Conservation (phyloP, 225 moss, liverwort and hornwort species). For the Asterella californica region DNA sequence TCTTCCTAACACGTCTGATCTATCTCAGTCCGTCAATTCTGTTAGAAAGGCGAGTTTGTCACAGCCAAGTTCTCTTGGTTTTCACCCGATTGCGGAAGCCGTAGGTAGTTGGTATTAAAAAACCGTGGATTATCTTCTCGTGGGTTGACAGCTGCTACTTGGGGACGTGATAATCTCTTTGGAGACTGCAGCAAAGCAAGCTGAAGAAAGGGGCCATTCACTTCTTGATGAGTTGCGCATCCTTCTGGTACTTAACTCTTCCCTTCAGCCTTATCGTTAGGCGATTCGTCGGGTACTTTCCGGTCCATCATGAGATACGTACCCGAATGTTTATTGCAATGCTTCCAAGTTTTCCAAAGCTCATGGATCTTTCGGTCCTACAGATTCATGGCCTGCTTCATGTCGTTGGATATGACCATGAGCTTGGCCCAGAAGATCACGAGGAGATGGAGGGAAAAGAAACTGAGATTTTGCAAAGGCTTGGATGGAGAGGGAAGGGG, state of each 20-base stretch:
- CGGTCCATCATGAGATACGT: not conserved
- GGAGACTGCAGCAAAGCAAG: conserved; percentile 85
- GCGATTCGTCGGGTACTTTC: not conserved
- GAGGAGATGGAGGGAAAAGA: conserved; percentile 80
- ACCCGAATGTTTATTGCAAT: not conserved
- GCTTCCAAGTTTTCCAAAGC: not conserved
- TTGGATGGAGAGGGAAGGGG: conserved; percentile 80
- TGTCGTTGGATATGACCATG: conserved; percentile 83
- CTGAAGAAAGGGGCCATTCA: conserved; percentile 67
- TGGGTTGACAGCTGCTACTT: conserved; percentile 46
- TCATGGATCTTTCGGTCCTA: not conserved
- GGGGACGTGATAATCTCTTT: conserved; percentile 90
- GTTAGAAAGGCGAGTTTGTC: not conserved
- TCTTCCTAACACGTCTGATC: not conserved
- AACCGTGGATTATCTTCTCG: not conserved
- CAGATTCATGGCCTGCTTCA: conserved; percentile 89
- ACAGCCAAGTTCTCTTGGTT: not conserved
- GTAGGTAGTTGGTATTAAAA: not conserved
- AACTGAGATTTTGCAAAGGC: conserved; percentile 58
- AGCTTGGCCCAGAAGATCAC: conserved; percentile 62
- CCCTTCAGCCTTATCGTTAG: not conserved
- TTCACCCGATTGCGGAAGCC: not conserved
- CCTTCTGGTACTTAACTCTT: conserved; percentile 49
- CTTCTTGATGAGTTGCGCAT: conserved; percentile 85
- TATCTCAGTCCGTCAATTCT: not conserved